phyloP scores from a whole-genome alignment of 768 basidiomycete genomes.

The Hygrophoropsis aurantiaca region DNA sequence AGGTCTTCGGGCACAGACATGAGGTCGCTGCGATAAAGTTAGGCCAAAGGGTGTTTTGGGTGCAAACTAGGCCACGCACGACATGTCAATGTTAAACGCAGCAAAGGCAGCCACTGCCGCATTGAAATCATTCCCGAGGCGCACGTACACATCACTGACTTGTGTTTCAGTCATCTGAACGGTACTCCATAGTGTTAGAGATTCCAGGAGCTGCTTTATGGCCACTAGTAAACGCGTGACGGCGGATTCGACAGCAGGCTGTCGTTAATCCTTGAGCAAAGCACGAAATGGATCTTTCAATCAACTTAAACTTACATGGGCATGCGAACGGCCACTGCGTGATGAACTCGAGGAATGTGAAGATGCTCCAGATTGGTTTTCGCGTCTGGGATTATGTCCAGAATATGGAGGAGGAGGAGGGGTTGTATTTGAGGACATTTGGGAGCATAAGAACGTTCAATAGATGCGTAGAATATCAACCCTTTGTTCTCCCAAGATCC shows the following conservation, averaged over 20 bases:
- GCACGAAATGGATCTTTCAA: constrained; percentile 7
- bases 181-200: constrained; percentile 82
- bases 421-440: constrained; percentile 21
- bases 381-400: constrained; percentile 50
- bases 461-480: too few species aligned
- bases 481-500: too few species aligned
- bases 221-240: constrained; percentile 92
- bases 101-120: constrained; percentile 87
- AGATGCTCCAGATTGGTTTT: constrained; percentile 53
- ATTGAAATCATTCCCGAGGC: constrained; percentile 96
- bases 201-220: constrained; percentile 92
- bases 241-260: constrained; percentile 86
- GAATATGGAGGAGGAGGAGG: constrained; percentile 18
- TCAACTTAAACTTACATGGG: constrained; percentile 23
- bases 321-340: constrained; percentile 14
- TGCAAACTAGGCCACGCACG: constrained; percentile 53
- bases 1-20: constrained; percentile 86
- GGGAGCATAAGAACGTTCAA: background rate
- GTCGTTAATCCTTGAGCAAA: background rate
- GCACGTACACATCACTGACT: constrained; percentile 97
- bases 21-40: constrained; percentile 64
- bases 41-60: constrained; percentile 7
- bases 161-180: constrained; percentile 68
- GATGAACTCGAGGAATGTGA: constrained; percentile 36
- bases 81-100: constrained; percentile 84